phyloP scores from a whole-genome alignment of 2,329 filamentous ascomycete genomes.

The Colletotrichum liaoningense region DNA sequence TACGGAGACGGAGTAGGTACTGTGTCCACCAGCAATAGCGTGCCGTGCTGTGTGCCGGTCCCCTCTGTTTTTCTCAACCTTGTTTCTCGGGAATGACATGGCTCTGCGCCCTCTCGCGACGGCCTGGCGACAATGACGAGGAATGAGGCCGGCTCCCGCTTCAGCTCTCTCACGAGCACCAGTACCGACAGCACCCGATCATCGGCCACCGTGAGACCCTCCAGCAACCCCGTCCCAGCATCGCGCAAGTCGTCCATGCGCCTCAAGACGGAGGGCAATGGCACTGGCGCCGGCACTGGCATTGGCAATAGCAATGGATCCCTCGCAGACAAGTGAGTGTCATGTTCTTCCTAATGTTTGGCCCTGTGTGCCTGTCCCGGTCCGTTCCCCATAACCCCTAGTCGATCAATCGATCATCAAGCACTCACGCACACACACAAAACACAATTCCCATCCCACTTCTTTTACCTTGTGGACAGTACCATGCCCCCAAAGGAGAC shows the following conservation, averaged over 20 bases:
- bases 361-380: not conserved
- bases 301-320: slow-evolving; percentile 51
- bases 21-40: not conserved
- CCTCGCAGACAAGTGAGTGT: slow-evolving; percentile 47
- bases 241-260: slow-evolving; percentile 45
- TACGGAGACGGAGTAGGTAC: not conserved
- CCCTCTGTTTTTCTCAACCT: not conserved
- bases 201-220: slow-evolving; percentile 71
- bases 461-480: too few species aligned
- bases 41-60: not conserved
- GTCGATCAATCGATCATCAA: slow-evolving; percentile 17
- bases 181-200: slow-evolving; percentile 76
- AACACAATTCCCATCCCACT: not conserved
- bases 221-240: slow-evolving; percentile 46
- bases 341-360: slow-evolving; percentile 6
- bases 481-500: too few species aligned
- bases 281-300: slow-evolving; percentile 42
- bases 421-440: not conserved
- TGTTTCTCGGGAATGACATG: slow-evolving; percentile 34
- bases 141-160: slow-evolving; percentile 72
- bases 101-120: slow-evolving; percentile 38
- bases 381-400: not conserved
- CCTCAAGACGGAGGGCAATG: slow-evolving; percentile 54
- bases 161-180: slow-evolving; percentile 74
- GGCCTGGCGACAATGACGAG: slow-evolving; percentile 71